phyloP scores from a whole-genome alignment of 768 basidiomycete species.

The Naganishia friedmannii region DNA sequence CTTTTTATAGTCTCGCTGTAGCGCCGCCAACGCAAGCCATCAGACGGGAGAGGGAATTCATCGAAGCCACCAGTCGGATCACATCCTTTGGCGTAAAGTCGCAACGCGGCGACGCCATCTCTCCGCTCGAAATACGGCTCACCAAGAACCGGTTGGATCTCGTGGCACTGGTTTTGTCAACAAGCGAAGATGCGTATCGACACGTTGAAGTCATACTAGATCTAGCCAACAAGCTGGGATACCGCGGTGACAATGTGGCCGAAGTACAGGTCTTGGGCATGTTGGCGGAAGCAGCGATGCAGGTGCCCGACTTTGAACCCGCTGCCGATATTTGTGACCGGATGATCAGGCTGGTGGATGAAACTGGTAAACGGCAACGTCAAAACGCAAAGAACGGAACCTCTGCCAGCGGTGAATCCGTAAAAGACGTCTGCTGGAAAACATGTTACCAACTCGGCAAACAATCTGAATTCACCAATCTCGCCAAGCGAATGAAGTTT shows the following conservation, averaged over 20 bases:
- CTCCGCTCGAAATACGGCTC: conserved; percentile 89
- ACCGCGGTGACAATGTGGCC: conserved; percentile 64
- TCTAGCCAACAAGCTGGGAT: conserved; percentile 82
- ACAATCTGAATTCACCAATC: conserved; percentile 70
- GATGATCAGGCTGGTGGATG: conserved; percentile 55
- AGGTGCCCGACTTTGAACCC: conserved; percentile 70
- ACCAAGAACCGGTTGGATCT: conserved; percentile 83
- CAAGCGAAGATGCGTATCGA: conserved; percentile 81
- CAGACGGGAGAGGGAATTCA: conserved; percentile 76
- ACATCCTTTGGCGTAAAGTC: conserved; percentile 85
- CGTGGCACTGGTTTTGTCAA: conserved; percentile 79
- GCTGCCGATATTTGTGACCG: conserved; percentile 69
- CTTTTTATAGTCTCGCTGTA: conserved; percentile 60
- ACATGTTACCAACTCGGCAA: conserved; percentile 83
- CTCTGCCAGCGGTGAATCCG: conserved; percentile 51
- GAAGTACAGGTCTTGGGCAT: conserved; percentile 81
- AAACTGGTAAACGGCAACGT: conserved; percentile 52
- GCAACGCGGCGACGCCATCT: conserved; percentile 69
- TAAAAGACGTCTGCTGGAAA: conserved; percentile 77
- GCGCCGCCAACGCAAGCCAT: conserved; percentile 65
- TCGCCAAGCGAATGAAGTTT: conserved; percentile 65
- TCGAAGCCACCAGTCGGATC: conserved; percentile 93
- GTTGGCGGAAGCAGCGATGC: conserved; percentile 82
- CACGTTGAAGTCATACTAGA: conserved; percentile 90
- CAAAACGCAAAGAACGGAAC: conserved; percentile 28